Percentiles rank a stretch among this genome's conserved stretches.
Conservation (phyloP, 2,329 filamentous ascomycete species). For the Lecanicillium sp. region DNA sequence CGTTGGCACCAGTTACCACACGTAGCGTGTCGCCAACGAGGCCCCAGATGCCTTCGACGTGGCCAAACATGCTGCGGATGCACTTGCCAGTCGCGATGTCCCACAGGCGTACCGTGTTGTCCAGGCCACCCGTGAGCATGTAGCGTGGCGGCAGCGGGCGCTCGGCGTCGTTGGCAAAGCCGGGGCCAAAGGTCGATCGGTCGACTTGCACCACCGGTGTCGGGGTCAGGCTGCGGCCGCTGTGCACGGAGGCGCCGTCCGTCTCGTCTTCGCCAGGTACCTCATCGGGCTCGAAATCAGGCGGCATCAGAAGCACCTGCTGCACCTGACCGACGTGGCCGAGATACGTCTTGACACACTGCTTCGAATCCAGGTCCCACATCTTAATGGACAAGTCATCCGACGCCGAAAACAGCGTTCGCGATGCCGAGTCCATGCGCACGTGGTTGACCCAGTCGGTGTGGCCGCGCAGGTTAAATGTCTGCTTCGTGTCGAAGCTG, state of each 20-base stretch:
- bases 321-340: slow-evolving; percentile 95
- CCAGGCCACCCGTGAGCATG: slow-evolving; percentile 87
- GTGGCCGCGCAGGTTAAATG: slow-evolving; percentile 75
- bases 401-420: slow-evolving; percentile 85
- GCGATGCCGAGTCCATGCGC: slow-evolving; percentile 70
- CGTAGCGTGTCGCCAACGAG: slow-evolving; percentile 82
- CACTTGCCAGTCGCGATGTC: slow-evolving; percentile 76
- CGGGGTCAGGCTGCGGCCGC: slow-evolving; percentile 37
- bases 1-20: slow-evolving; percentile 83
- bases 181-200: slow-evolving; percentile 49
- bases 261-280: slow-evolving; percentile 37
- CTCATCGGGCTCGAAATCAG: slow-evolving; percentile 85
- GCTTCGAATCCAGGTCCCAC: slow-evolving; percentile 83
- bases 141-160: slow-evolving; percentile 77
- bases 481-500: slow-evolving; percentile 79
- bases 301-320: slow-evolving; percentile 75
- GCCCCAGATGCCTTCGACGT: slow-evolving; percentile 93
- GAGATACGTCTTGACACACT: slow-evolving; percentile 69
- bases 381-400: slow-evolving; percentile 88
- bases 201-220: slow-evolving; percentile 28
- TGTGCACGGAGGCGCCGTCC: slow-evolving; percentile 46
- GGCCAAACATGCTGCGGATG: slow-evolving; percentile 89
- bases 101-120: slow-evolving; percentile 89
- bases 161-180: slow-evolving; percentile 51
- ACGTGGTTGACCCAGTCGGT: slow-evolving; percentile 97